Evolutionary conservation across 2,329 filamentous ascomycete species (phyloP).

Genomic region (Exophiala spinifera): DNA sequence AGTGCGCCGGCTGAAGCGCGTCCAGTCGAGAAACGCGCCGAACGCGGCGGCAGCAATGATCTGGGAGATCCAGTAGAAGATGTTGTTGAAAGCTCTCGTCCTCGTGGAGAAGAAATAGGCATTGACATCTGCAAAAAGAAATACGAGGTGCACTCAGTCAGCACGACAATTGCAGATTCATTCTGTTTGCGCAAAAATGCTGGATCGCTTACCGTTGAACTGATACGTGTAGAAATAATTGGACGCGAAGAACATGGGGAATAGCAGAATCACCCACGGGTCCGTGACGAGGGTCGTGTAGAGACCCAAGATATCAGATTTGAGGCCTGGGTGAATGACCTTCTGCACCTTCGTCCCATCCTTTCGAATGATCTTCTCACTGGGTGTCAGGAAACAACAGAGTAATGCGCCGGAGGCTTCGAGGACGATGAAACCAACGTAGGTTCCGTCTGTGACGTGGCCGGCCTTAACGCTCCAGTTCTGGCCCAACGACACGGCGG

Average conservation of each 20-base stretch:
- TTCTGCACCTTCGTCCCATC: slow-evolving; percentile 70
- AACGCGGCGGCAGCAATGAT: slow-evolving; percentile 72
- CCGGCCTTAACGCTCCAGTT: slow-evolving; percentile 37
- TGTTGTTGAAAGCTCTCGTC: slow-evolving; percentile 68
- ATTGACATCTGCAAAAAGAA: slow-evolving; percentile 53
- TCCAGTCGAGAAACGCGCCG: slow-evolving; percentile 66
- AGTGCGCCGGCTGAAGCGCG: slow-evolving; percentile 55
- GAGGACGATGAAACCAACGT: slow-evolving; percentile 70
- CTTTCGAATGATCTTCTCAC: slow-evolving; percentile 62
- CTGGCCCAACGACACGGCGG: slow-evolving; percentile 54
- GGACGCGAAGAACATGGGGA: slow-evolving; percentile 69
- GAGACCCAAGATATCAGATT: slow-evolving; percentile 67
- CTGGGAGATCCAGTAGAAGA: slow-evolving; percentile 75
- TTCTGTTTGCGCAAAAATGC: too few relatives aligned
- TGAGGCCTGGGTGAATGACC: slow-evolving; percentile 77
- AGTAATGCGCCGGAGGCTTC: slow-evolving; percentile 63
- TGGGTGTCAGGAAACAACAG: slow-evolving; percentile 63
- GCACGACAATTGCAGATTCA: neutral
- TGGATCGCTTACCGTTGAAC: slow-evolving; percentile 49
- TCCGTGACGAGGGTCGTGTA: slow-evolving; percentile 64
- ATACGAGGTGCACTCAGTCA: neutral
- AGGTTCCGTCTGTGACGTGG: slow-evolving; percentile 58
- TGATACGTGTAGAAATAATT: slow-evolving; percentile 70
- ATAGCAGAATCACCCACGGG: slow-evolving; percentile 65
- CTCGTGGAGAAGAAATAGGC: slow-evolving; percentile 67